Percentiles rank a stretch among this genome's conserved stretches.
Conservation (phyloP, 2,329 filamentous ascomycete species). For the Hypoxylon sp. region DNA sequence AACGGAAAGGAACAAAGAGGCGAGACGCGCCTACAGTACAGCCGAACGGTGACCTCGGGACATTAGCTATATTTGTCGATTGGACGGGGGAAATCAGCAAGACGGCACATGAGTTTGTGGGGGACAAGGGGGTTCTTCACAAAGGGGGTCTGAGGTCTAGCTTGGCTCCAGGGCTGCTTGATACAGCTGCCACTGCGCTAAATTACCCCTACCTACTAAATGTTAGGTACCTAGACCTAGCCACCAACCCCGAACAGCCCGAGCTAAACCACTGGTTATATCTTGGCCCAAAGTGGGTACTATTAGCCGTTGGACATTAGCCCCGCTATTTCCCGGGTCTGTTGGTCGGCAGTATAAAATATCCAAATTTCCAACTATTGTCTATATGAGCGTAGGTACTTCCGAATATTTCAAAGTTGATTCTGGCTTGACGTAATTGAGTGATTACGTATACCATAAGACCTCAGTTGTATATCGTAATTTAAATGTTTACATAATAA, state of each 20-base stretch:
- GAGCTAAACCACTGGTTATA: not conserved
- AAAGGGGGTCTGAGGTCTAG: not conserved
- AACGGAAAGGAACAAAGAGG: constrained; percentile 1
- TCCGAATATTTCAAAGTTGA: not conserved
- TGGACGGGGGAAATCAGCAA: constrained; percentile 14
- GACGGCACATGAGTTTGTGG: constrained; percentile 46
- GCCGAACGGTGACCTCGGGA: constrained; percentile 45
- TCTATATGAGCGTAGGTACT: not conserved
- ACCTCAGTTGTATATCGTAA: too few relatives aligned
- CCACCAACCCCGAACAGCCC: not conserved
- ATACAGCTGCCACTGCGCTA: not conserved
- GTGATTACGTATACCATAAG: too few relatives aligned
- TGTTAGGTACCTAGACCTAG: too few relatives aligned
- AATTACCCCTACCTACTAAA: not conserved
- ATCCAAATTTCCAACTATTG: not conserved
- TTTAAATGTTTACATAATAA: too few relatives aligned
- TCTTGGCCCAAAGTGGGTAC: constrained; percentile 8
- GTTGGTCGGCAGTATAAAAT: constrained; percentile 34
- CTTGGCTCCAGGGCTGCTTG: not conserved
- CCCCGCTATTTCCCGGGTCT: constrained; percentile 40
- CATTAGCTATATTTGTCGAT: constrained; percentile 27
- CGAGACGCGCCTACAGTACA: constrained; percentile 35
- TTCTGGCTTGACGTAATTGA: not conserved
- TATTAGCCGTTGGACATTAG: constrained; percentile 42
- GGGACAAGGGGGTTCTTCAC: constrained; percentile 22